Conservation (phyloP, 176 grass and related monocot genomes). For the Echinochloa phyllopogon region DNA sequence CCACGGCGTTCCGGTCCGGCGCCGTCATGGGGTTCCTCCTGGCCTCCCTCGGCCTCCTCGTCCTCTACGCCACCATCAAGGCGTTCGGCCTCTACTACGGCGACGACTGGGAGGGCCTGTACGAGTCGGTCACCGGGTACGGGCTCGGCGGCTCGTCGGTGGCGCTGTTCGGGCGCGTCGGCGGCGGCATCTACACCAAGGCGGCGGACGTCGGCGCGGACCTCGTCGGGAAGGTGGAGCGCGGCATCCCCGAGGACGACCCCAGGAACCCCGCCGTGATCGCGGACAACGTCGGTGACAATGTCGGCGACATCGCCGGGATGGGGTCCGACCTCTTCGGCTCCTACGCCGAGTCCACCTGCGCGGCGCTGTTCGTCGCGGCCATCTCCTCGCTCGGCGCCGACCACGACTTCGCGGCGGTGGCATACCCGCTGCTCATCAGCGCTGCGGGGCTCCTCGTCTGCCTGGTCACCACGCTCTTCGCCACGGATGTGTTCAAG, state of each 20-base stretch:
- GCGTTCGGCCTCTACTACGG: constrained; percentile 66
- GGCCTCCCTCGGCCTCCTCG: constrained; percentile 62
- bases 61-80: constrained; percentile 67
- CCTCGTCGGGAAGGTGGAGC: constrained; percentile 86
- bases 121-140: constrained; percentile 74
- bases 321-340: constrained; percentile 94
- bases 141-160: constrained; percentile 81
- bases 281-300: constrained; percentile 88
- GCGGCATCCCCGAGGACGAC: constrained; percentile 80
- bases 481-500: constrained; percentile 56
- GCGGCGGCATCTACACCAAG: constrained; percentile 93
- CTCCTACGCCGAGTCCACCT: constrained; percentile 86
- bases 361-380: constrained; percentile 73
- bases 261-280: constrained; percentile 89
- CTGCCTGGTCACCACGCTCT: constrained; percentile 68
- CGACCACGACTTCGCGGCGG: constrained; percentile 57
- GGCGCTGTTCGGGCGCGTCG: constrained; percentile 87
- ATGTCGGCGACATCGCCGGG: constrained; percentile 87
- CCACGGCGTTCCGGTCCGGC: constrained; percentile 70
- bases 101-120: constrained; percentile 82
- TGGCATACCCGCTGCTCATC: constrained; percentile 67
- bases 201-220: constrained; percentile 86
- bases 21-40: constrained; percentile 86
- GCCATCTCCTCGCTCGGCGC: constrained; percentile 76
- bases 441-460: constrained; percentile 67